A percentile compares a stretch with the other conserved stretches of the same genome.
Conservation (phyloP, 2,329 filamentous ascomycete genomes). For the Venturiaceae sp. region DNA sequence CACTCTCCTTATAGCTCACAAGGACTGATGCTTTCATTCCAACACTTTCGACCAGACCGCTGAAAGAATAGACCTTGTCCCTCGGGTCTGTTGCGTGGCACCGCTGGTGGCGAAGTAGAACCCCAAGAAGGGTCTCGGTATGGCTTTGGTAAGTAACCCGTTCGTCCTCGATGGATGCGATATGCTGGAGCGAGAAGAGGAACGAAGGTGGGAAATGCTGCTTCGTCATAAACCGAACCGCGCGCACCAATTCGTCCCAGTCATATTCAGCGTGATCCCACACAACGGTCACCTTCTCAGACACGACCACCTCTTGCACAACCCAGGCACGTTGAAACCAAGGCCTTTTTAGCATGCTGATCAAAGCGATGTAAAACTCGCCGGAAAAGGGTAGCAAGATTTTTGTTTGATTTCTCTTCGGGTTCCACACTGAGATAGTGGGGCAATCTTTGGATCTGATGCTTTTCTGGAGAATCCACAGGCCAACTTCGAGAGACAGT, state of each 20-base stretch:
- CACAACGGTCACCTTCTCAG: conserved; percentile 5
- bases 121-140: too few relatives aligned
- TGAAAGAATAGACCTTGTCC: too few relatives aligned
- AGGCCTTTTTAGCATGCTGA: conserved; percentile 8
- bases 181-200: too few relatives aligned
- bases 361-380: conserved; percentile 4
- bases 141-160: too few relatives aligned
- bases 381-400: not conserved
- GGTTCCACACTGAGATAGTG: not conserved
- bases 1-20: too few relatives aligned
- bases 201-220: too few relatives aligned
- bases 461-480: not conserved
- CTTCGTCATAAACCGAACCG: conserved; percentile 9
- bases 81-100: too few relatives aligned
- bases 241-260: conserved; percentile 11
- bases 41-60: too few relatives aligned
- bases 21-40: too few relatives aligned
- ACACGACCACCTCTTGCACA: conserved; percentile 13
- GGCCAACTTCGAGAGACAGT: not conserved
- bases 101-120: too few relatives aligned
- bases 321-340: conserved; percentile 15
- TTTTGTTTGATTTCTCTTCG: not conserved
- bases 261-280: conserved; percentile 8
- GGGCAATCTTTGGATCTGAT: not conserved
- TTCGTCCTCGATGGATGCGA: too few relatives aligned